Base-by-base conservation (phyloP, 768 basidiomycete genomes). In the Guyanaporus albipodus region DNA sequence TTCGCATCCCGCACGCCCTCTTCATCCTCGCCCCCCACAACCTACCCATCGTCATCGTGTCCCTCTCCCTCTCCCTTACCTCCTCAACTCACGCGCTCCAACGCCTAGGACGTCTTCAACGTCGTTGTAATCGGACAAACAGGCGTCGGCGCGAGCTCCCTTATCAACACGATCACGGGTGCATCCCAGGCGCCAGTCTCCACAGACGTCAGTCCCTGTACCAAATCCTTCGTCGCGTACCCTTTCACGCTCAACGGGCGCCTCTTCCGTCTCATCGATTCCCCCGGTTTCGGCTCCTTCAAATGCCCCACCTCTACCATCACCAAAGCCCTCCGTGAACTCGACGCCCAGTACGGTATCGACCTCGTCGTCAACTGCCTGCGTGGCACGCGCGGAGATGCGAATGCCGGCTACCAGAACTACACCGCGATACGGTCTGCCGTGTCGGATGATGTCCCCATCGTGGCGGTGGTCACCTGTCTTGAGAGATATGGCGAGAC, bases 141-240 rank as follows among this genome's bases (percentile, higher is more conserved):
- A 2, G 62, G 62, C 38, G 47, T 62, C 38, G 67, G 68, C 21
- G 70, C 66, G 46, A 75, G 74, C 50, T 71, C 70, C 11, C 53
- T 74, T 32, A 54, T 73, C 50, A 75, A 74, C 53, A 57, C 71
- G 60, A 53, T 73, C 44, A 57, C 51, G 4, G 48, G 53, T 29
- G 6, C n/a, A 10, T 14, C 52, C 8, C 37, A 50, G 9, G 61
- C 55, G 11, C 56, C 55, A 22, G 48, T 56, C 19, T 63, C 62
- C 46, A 63, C 61, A 19, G 58, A 66, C 41, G 62, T 60, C 44
- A 58, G 53, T 27, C 61, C 63, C 27, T 63, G 62, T 41, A 63
- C 62, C 15, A 54, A 53, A 44, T 33, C 48, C 24, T 58, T 58
- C 57, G 56, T 48, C 8, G 51, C 53, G 8, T 63, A 63, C 46